Evolutionary conservation across 805 yeast genomes (phyloP).

Genomic region (Ogataea glucozyma): DNA sequence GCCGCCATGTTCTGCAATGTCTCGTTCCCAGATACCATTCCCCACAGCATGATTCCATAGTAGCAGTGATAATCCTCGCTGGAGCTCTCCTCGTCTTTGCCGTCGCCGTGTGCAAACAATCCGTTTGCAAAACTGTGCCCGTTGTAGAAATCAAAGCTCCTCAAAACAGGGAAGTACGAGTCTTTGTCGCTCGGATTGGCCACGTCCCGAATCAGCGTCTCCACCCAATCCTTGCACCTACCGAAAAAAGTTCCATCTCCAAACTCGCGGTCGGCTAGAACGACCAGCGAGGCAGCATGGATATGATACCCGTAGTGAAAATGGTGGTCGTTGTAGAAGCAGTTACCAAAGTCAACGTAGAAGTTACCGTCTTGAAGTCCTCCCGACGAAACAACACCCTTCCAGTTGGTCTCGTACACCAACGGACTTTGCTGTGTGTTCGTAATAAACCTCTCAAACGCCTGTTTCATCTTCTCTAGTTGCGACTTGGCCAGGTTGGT

Average conservation of each 20-base stretch:
- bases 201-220: constrained; percentile 62
- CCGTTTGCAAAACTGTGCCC: constrained; percentile 83
- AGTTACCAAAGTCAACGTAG: constrained; percentile 62
- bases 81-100: constrained; percentile 70
- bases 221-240: constrained; percentile 55
- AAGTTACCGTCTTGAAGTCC: constrained; percentile 40
- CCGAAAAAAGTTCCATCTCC: constrained; percentile 54
- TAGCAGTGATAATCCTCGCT: constrained; percentile 72
- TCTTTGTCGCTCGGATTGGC: constrained; percentile 61
- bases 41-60: constrained; percentile 74
- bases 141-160: constrained; percentile 68
- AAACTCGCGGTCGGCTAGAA: constrained; percentile 53
- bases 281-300: constrained; percentile 80
- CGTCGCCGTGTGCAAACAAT: constrained; percentile 59
- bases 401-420: constrained; percentile 77
- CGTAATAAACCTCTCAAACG: constrained; percentile 65
- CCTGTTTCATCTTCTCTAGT: constrained; percentile 60
- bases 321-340: constrained; percentile 83
- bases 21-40: constrained; percentile 51
- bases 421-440: constrained; percentile 75
- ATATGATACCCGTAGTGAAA: constrained; percentile 84
- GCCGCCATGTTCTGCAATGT: constrained; percentile 56
- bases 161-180: constrained; percentile 58
- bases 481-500: constrained; percentile 48
- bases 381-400: constrained; percentile 74